Evolutionary conservation across 2,329 filamentous ascomycete genomes (phyloP).

Genomic region (Keithomyces neogunnii): DNA sequence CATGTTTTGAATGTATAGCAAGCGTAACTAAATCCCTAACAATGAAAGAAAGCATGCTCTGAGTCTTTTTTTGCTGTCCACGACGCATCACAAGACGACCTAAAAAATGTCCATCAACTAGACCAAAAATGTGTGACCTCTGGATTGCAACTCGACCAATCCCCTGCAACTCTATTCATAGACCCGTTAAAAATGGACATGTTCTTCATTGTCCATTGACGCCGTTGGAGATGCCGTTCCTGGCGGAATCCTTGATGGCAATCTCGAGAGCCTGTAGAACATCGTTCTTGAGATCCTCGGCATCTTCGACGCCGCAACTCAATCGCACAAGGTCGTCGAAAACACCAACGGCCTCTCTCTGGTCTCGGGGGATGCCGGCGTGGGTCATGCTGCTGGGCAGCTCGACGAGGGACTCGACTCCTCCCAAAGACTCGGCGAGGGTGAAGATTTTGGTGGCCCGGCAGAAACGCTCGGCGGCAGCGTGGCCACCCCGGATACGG

Average conservation of each 20-base stretch:
- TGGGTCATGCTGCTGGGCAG: constrained; percentile 96
- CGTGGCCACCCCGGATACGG: constrained; percentile 79
- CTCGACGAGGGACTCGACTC: constrained; percentile 86
- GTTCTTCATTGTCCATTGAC: constrained; percentile 16
- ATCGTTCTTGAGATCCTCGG: constrained; percentile 73
- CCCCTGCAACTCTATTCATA: constrained; percentile 1
- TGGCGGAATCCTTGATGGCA: constrained; percentile 41
- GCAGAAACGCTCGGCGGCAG: constrained; percentile 87
- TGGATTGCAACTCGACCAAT: background rate
- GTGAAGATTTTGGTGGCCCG: constrained; percentile 84
- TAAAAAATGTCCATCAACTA: no score
- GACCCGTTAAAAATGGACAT: background rate
- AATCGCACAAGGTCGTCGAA: constrained; percentile 91
- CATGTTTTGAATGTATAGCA: background rate
- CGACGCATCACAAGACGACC: no score
- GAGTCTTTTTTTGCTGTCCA: no score
- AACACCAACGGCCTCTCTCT: constrained; percentile 87
- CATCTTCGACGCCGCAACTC: constrained; percentile 91
- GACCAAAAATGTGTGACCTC: background rate
- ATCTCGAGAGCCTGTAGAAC: constrained; percentile 74
- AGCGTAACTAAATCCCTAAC: background rate
- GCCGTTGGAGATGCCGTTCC: constrained; percentile 19
- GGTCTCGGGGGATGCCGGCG: constrained; percentile 82
- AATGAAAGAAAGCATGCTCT: background rate
- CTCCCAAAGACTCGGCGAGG: constrained; percentile 84